These are phyloP conservation scores for Colletotrichum sidae DNA, from an alignment of 2,329 filamentous ascomycete genomes.

Conservation along the genomic window DNA sequence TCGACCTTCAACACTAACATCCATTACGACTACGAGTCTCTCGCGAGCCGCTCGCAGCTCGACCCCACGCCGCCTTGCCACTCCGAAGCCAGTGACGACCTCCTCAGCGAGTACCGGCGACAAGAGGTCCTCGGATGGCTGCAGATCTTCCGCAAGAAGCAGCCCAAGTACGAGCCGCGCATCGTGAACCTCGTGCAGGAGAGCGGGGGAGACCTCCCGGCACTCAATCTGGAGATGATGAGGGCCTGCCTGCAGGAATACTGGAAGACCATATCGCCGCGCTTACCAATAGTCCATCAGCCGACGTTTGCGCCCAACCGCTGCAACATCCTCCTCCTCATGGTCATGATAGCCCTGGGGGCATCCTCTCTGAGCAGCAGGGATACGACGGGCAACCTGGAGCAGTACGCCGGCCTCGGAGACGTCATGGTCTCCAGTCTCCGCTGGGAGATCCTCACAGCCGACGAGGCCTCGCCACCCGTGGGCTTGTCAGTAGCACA, in stretches of 20 bases:
- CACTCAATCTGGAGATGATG: conserved; percentile 82
- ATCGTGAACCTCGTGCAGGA: conserved; percentile 47
- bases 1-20: conserved; percentile 64
- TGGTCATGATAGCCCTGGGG: conserved; percentile 87
- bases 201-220: conserved; percentile 55
- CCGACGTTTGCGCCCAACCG: conserved; percentile 85
- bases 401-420: conserved; percentile 60
- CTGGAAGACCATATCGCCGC: conserved; percentile 87
- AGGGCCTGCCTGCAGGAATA: conserved; percentile 87
- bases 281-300: conserved; percentile 88
- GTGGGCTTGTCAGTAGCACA: conserved; percentile 92
- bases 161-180: conserved; percentile 51
- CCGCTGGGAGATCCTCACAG: conserved; percentile 85
- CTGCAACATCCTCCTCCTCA: conserved; percentile 80
- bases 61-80: conserved; percentile 56
- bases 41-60: conserved; percentile 59
- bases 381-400: conserved; percentile 64
- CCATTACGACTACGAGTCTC: conserved; percentile 63
- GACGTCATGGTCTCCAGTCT: conserved; percentile 76
- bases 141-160: conserved; percentile 55
- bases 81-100: conserved; percentile 54
- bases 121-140: conserved; percentile 59
- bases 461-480: conserved; percentile 84
- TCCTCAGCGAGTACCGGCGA: conserved; percentile 57
- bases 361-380: conserved; percentile 80